Percentiles rank a stretch among this genome's conserved stretches.
phyloP scores from a whole-genome alignment of 2,329 filamentous ascomycete species.

The Sclerotiophoma versabilis region DNA sequence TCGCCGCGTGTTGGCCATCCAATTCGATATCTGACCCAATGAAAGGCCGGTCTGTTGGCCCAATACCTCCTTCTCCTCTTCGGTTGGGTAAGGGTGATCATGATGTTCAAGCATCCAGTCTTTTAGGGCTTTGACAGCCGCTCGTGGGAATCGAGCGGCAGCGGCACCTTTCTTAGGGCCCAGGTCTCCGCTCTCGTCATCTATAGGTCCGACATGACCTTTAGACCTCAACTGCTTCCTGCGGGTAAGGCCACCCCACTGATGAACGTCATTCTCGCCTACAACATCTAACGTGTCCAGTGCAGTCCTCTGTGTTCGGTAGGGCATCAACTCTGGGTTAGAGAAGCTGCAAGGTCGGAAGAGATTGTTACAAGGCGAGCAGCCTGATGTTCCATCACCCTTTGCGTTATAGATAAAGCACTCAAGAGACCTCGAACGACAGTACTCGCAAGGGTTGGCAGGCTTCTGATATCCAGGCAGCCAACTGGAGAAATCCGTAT shows the following conservation, averaged over 20 bases:
- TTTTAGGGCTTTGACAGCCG: conserved; percentile 81
- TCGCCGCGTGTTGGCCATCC: conserved; percentile 88
- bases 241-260: conserved; percentile 46
- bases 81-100: conserved; percentile 85
- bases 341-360: conserved; percentile 59
- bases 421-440: conserved; percentile 54
- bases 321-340: conserved; percentile 42
- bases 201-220: conserved; percentile 47
- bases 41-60: conserved; percentile 81
- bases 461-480: conserved; percentile 57
- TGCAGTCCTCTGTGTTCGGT: conserved; percentile 44
- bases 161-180: conserved; percentile 44
- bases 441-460: conserved; percentile 57
- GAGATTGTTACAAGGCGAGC: conserved; percentile 57
- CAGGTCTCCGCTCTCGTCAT: conserved; percentile 39
- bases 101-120: conserved; percentile 83
- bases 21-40: conserved; percentile 86
- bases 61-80: conserved; percentile 82
- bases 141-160: conserved; percentile 70
- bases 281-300: conserved; percentile 58
- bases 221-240: conserved; percentile 48
- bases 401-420: conserved; percentile 55
- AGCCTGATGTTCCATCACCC: conserved; percentile 49
- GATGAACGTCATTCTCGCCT: conserved; percentile 49
- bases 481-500: conserved; percentile 55